phyloP scores from a whole-genome alignment of 140 eudicot genomes.

The Flaveria floridana region DNA sequence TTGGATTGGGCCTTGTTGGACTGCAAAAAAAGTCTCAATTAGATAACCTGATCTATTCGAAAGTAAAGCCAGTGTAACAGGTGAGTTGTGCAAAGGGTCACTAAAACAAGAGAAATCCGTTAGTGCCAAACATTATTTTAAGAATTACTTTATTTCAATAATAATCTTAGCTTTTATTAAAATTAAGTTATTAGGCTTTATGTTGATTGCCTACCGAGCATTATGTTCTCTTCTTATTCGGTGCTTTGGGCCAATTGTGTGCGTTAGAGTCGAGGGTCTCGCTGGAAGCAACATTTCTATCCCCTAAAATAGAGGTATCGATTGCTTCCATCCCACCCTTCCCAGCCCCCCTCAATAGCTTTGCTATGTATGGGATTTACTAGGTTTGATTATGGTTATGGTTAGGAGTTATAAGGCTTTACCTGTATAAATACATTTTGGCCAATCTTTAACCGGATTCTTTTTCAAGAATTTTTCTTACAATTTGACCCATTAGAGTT shows the following conservation, averaged over 20 bases:
- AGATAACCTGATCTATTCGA: slow-evolving; percentile 8
- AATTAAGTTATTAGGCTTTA: neutral
- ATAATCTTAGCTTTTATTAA: neutral
- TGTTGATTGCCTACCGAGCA: too few species aligned
- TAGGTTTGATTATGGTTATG: too few species aligned
- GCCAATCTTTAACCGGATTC: neutral
- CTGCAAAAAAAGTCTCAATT: slow-evolving; percentile 44
- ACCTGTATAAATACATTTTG: neutral
- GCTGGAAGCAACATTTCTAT: too few species aligned
- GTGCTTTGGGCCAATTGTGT: too few species aligned
- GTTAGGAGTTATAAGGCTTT: neutral
- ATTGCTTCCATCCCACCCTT: too few species aligned
- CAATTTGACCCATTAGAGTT: neutral
- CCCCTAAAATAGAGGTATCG: too few species aligned
- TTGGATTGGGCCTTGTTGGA: slow-evolving; percentile 79
- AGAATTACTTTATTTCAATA: neutral
- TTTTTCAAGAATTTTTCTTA: neutral
- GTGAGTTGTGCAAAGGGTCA: neutral
- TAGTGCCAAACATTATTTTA: neutral
- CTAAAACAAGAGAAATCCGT: neutral
- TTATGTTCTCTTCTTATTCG: too few species aligned
- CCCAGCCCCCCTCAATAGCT: too few species aligned
- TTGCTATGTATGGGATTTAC: too few species aligned
- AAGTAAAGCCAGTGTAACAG: neutral
- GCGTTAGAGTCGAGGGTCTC: too few species aligned